Evolutionary conservation across 2,329 filamentous ascomycete species (phyloP).

Genomic region (Neocatenulostroma microsporum): DNA sequence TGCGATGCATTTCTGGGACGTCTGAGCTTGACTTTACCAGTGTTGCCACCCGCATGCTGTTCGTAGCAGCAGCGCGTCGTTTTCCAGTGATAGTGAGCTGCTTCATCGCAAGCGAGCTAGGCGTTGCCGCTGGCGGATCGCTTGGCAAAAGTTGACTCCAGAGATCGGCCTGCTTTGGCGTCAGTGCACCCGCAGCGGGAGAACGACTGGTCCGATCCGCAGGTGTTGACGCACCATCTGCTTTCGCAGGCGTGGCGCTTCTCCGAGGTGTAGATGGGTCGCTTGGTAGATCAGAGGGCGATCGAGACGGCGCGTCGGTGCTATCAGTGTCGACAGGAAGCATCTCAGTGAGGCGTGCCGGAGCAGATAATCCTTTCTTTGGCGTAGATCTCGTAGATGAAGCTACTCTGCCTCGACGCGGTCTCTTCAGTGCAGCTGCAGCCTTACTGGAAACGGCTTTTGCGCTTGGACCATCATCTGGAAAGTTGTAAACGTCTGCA

Average conservation of each 20-base stretch:
- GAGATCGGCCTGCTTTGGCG: conserved; percentile 26
- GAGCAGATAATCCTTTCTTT: conserved; percentile 23
- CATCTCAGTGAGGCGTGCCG: conserved; percentile 25
- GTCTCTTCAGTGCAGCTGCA: no score
- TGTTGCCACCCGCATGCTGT: conserved; percentile 2
- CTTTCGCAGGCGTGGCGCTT: conserved; percentile 5
- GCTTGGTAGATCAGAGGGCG: conserved; percentile 13
- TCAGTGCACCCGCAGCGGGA: conserved; percentile 13
- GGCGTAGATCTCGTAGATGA: conserved; percentile 12
- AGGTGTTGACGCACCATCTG: no score
- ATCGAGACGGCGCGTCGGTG: conserved; percentile 13
- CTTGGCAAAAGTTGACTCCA: conserved; percentile 24
- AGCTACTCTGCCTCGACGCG: no score
- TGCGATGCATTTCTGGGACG: conserved; percentile 13
- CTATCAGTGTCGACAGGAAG: conserved; percentile 17
- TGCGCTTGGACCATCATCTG: no score
- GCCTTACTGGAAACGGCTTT: no score
- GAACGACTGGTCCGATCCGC: no score
- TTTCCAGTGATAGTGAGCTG: conserved; percentile 16
- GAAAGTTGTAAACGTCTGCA: no score
- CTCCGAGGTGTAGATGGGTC: conserved; percentile 17
- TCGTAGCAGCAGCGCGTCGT: conserved; percentile 5
- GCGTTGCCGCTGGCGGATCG: conserved; percentile 16
- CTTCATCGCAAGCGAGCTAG: conserved; percentile 19
- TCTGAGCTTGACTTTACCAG: conserved; percentile 21